Conservation (phyloP, 140 eudicot genomes). For the Anethum foeniculum region DNA sequence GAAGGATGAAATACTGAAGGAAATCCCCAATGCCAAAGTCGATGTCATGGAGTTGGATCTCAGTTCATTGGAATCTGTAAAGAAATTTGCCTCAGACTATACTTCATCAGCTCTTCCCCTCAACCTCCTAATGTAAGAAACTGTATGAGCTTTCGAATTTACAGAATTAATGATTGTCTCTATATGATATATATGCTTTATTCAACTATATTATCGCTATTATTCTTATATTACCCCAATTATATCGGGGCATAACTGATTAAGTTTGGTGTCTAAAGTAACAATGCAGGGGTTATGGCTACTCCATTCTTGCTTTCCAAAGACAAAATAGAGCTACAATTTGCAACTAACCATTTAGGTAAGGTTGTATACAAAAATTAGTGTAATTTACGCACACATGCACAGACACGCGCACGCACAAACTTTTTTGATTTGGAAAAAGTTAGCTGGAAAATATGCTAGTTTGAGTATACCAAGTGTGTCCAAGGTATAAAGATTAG, state of each 20-base stretch:
- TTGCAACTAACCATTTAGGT: slow-evolving; percentile 78
- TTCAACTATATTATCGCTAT: neutral
- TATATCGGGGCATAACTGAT: neutral
- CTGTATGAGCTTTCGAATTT: neutral
- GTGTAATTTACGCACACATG: neutral
- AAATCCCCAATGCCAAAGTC: slow-evolving; percentile 65
- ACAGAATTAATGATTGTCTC: neutral
- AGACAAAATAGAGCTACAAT: slow-evolving; percentile 71
- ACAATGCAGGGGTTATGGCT: slow-evolving; percentile 91
- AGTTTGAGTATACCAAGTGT: neutral
- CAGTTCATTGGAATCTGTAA: slow-evolving; percentile 53
- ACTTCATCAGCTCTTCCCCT: slow-evolving; percentile 61
- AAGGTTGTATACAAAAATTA: neutral
- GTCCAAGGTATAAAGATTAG: neutral
- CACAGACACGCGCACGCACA: neutral
- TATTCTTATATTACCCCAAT: neutral
- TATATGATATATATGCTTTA: neutral
- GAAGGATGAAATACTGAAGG: slow-evolving; percentile 38
- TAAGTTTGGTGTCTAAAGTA: slow-evolving; percentile 27
- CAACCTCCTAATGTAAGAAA: slow-evolving; percentile 71
- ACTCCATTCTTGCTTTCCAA: slow-evolving; percentile 62
- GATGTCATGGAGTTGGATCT: slow-evolving; percentile 82
- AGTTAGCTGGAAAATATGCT: neutral
- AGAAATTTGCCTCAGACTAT: slow-evolving; percentile 65
- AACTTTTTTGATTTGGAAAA: neutral